phyloP scores from a whole-genome alignment of 2,329 filamentous ascomycete genomes.

The Dactylella cylindrospora region DNA sequence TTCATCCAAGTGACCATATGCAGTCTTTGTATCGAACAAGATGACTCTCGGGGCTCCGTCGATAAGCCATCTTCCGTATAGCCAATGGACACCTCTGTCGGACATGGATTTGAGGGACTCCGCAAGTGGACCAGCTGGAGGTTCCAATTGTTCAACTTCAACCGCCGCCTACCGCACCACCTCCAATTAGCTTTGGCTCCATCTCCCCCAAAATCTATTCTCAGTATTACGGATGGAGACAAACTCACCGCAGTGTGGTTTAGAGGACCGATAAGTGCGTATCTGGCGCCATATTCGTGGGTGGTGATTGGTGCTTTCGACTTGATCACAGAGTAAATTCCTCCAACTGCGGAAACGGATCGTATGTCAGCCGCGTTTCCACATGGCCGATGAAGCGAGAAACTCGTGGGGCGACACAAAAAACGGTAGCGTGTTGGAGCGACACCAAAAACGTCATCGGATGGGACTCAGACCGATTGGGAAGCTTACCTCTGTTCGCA shows the following conservation, averaged over 20 bases:
- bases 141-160: conserved; percentile 90
- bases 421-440: conserved; percentile 28
- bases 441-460: conserved; percentile 38
- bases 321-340: conserved; percentile 98
- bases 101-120: conserved; percentile 89
- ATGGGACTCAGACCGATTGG: no score
- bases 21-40: conserved; percentile 91
- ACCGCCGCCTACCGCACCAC: conserved; percentile 73
- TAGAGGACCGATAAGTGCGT: conserved; percentile 90
- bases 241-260: conserved; percentile 79
- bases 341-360: conserved; percentile 67
- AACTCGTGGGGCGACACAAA: conserved; percentile 18
- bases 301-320: conserved; percentile 98
- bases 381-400: conserved; percentile 47
- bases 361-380: conserved; percentile 32
- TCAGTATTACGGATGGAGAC: conserved; percentile 3
- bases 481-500: conserved; percentile 79
- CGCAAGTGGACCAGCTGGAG: conserved; percentile 74
- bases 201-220: neutral
- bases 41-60: conserved; percentile 92
- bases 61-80: conserved; percentile 97
- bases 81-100: conserved; percentile 80
- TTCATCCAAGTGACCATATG: conserved; percentile 86
- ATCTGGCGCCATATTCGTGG: conserved; percentile 95
- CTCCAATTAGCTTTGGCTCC: neutral